phyloP scores from a whole-genome alignment of 1,284 basidiomycete genomes.

The Leccinum variabile region DNA sequence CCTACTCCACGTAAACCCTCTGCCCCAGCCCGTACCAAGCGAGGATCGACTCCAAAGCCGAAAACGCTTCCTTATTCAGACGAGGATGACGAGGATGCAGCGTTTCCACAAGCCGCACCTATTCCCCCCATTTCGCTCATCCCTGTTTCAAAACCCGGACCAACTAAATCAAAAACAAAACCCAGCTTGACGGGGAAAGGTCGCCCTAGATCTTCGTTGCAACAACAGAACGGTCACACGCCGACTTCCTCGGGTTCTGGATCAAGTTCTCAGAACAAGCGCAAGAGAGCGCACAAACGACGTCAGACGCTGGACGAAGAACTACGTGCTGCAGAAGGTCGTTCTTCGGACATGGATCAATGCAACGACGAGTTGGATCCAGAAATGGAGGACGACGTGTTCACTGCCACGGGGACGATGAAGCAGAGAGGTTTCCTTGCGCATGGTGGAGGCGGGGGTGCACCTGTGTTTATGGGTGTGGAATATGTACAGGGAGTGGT shows the following conservation, averaged over 20 bases:
- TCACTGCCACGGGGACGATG: conserved; percentile 53
- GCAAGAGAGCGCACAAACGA: conserved; percentile 29
- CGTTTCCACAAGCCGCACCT: conserved; percentile 28
- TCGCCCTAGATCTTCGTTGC: conserved; percentile 10
- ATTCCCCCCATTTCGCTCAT: conserved; percentile 31
- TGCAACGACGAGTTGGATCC: conserved; percentile 36
- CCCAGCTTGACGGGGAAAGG: conserved; percentile 19
- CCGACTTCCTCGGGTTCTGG: conserved; percentile 8
- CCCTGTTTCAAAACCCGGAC: conserved; percentile 19
- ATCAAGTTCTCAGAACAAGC: conserved; percentile 25
- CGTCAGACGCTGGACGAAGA: conserved; percentile 66
- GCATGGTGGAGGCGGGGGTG: conserved; percentile 68
- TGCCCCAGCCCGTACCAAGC: conserved; percentile 49
- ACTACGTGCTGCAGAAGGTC: conserved; percentile 47
- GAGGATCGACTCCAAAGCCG: conserved; percentile 27
- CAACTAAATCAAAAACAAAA: conserved; percentile 23
- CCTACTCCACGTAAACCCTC: conserved; percentile 55
- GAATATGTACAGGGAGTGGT: conserved; percentile 57
- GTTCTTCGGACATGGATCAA: conserved; percentile 33
- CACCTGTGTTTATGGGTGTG: conserved; percentile 64
- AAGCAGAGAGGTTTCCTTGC: conserved; percentile 63
- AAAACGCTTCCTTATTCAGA: conserved; percentile 8
- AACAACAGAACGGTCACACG: conserved; percentile 4
- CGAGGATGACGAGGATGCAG: conserved; percentile 28
- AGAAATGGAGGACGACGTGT: conserved; percentile 46